A percentile compares a stretch with the other conserved stretches of the same genome.
Evolutionary conservation across 2,329 filamentous ascomycete genomes (phyloP).

Genomic region (Botrytis porri): DNA sequence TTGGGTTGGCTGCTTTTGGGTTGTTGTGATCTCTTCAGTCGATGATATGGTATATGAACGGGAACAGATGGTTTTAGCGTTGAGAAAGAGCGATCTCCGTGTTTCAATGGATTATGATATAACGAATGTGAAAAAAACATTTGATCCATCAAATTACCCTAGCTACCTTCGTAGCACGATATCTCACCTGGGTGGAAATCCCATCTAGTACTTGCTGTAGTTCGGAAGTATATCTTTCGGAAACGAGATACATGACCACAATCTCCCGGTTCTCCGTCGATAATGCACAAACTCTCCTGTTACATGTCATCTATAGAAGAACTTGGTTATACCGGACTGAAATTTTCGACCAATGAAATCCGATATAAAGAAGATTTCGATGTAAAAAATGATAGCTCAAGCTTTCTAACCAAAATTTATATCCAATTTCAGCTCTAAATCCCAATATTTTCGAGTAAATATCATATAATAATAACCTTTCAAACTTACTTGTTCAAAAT

Average conservation of each 20-base stretch:
- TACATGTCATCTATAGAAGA: too few relatives aligned
- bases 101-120: neutral
- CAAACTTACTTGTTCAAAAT: too few relatives aligned
- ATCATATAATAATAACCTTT: too few relatives aligned
- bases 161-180: neutral
- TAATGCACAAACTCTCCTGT: too few relatives aligned
- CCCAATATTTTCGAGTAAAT: too few relatives aligned
- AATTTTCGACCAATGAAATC: too few relatives aligned
- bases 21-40: neutral
- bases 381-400: too few relatives aligned
- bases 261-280: neutral
- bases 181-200: neutral
- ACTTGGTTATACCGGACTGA: too few relatives aligned
- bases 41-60: neutral
- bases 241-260: neutral
- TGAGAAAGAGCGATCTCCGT: neutral
- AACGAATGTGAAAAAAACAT: neutral
- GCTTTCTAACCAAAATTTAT: too few relatives aligned
- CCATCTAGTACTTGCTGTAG: neutral
- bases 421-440: too few relatives aligned
- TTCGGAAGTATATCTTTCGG: neutral
- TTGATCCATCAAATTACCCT: neutral
- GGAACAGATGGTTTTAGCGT: neutral
- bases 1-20: constrained; percentile 5
- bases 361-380: too few relatives aligned